These are phyloP conservation scores for Salix suchowensis DNA, from an alignment of 345 rosid species.

Conservation along the genomic window DNA sequence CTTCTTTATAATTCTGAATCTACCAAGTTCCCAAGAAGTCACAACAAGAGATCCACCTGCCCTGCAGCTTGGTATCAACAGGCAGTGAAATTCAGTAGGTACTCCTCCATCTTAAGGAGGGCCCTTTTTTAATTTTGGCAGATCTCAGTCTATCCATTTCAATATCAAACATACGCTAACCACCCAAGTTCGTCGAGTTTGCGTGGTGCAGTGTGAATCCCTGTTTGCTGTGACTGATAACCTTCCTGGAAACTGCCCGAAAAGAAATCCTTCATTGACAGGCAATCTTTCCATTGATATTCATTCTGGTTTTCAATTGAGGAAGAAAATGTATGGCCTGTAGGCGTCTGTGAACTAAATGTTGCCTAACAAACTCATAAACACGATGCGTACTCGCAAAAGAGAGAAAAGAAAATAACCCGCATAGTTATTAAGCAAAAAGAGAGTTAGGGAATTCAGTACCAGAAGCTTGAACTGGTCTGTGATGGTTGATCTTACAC, in stretches of 20 bases:
- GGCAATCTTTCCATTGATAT: not conserved
- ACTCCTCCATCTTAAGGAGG: too few relatives aligned
- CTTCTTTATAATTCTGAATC: too few relatives aligned
- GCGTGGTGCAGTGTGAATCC: not conserved
- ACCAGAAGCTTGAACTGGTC: slow-evolving; percentile 66
- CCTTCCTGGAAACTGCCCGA: slow-evolving; percentile 5
- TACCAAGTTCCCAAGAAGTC: too few relatives aligned
- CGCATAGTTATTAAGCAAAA: too few relatives aligned
- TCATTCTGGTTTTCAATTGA: not conserved
- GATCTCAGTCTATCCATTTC: not conserved
- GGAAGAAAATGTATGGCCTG: not conserved
- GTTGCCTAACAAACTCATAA: not conserved
- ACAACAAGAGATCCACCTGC: too few relatives aligned
- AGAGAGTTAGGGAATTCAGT: not conserved
- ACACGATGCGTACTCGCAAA: not conserved
- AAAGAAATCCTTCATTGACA: not conserved
- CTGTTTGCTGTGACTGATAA: not conserved
- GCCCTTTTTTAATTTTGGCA: too few relatives aligned
- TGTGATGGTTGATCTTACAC: slow-evolving; percentile 49
- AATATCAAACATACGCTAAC: not conserved
- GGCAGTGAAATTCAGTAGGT: too few relatives aligned
- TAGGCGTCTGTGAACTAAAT: not conserved
- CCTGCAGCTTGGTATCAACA: too few relatives aligned
- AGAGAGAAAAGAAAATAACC: not conserved
- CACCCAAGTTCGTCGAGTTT: not conserved